Conservation (phyloP, 78 protist genomes). For the Polysphondylium violaceum region DNA sequence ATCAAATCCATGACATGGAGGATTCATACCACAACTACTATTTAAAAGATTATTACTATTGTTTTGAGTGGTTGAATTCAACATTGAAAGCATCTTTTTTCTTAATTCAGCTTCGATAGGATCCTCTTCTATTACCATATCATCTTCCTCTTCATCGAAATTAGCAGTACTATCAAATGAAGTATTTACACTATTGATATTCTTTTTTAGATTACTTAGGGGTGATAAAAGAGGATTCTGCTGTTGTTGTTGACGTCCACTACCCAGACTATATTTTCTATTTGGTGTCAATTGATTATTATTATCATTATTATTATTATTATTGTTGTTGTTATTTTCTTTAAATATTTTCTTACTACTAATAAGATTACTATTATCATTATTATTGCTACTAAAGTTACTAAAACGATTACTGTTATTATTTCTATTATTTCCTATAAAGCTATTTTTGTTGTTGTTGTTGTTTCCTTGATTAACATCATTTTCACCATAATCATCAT, state of each 20-base stretch:
- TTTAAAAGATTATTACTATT: neutral
- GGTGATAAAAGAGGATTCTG: no score
- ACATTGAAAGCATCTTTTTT: slow-evolving; percentile 54
- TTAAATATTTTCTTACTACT: no score
- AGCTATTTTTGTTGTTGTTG: no score
- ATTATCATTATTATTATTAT: neutral
- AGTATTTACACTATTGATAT: neutral
- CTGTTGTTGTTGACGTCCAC: neutral
- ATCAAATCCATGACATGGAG: neutral
- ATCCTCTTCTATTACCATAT: no score
- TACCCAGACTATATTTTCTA: no score
- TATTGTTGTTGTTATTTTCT: slow-evolving; percentile 5
- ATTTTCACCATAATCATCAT: no score
- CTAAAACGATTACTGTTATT: no score
- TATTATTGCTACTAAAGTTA: no score
- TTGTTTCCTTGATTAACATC: no score
- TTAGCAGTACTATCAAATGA: neutral
- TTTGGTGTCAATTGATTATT: neutral
- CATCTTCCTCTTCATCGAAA: slow-evolving; percentile 2
- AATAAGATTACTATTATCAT: no score
- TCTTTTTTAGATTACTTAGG: neutral
- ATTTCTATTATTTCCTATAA: no score
- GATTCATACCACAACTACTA: neutral
- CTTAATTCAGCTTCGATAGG: slow-evolving; percentile 62
- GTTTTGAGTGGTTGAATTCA: neutral